A percentile compares a stretch with the other conserved stretches of the same genome.
Conservation (phyloP, 2,329 filamentous ascomycete species). For the Podosphaera aphanis region DNA sequence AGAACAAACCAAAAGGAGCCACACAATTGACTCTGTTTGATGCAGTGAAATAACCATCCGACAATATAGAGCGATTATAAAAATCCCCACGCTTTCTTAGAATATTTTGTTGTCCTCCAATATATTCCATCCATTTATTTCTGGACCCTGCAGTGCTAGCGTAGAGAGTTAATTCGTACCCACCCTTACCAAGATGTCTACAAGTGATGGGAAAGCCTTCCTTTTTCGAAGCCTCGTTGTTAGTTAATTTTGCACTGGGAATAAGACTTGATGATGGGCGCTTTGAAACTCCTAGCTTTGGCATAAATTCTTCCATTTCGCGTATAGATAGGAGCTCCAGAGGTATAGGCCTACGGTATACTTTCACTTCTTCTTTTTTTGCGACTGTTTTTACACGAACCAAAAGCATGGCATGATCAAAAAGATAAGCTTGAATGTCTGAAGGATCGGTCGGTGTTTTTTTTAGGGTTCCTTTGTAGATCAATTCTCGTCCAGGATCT, state of each 20-base stretch:
- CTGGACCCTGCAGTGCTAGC: constrained; percentile 66
- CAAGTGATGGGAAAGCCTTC: constrained; percentile 92
- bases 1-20: constrained; percentile 56
- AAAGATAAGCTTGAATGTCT: constrained; percentile 85
- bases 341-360: constrained; percentile 84
- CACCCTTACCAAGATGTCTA: constrained; percentile 81
- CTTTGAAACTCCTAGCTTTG: constrained; percentile 56
- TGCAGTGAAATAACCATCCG: constrained; percentile 33
- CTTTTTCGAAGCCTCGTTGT: constrained; percentile 32
- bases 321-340: constrained; percentile 79
- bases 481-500: constrained; percentile 74
- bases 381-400: constrained; percentile 80
- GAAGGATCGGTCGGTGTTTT: constrained; percentile 71
- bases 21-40: constrained; percentile 82
- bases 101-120: constrained; percentile 72
- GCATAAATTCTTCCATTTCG: constrained; percentile 93
- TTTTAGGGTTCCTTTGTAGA: constrained; percentile 87
- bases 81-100: constrained; percentile 74
- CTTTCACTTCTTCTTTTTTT: constrained; percentile 83
- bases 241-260: constrained; percentile 28
- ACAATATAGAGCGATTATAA: constrained; percentile 50
- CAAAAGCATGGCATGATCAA: constrained; percentile 83
- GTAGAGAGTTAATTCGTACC: constrained; percentile 78
- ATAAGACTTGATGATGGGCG: constrained; percentile 72
- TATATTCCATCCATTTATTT: constrained; percentile 93